These are phyloP conservation scores for Sphagnum tenellum DNA, from an alignment of 225 moss, liverwort and hornwort genomes.

Conservation along the genomic window DNA sequence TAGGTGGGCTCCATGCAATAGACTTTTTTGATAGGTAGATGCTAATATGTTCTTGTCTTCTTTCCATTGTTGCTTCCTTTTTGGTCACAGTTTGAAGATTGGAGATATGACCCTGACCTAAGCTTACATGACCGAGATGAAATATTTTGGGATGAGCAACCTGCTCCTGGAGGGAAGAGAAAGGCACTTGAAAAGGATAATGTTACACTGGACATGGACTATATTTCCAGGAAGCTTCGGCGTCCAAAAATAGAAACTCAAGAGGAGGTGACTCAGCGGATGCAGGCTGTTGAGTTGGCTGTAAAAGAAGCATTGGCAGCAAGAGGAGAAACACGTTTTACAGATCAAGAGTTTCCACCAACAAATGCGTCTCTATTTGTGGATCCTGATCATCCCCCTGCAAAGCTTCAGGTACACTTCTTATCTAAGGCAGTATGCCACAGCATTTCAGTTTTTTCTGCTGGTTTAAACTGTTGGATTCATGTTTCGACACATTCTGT, in stretches of 20 bases:
- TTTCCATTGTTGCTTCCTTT: no score
- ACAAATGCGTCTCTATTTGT: conserved; percentile 81
- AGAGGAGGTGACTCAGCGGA: conserved; percentile 87
- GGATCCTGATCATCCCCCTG: conserved; percentile 67
- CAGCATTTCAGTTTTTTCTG: no score
- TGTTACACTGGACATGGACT: conserved; percentile 79
- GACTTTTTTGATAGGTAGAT: no score
- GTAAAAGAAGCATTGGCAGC: conserved; percentile 93
- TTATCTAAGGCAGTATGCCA: no score
- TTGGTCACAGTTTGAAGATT: conserved; percentile 69
- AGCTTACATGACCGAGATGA: conserved; percentile 80
- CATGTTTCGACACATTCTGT: background rate
- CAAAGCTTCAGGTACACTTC: conserved; percentile 70
- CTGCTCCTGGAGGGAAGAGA: conserved; percentile 71
- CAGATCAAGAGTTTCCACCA: conserved; percentile 99
- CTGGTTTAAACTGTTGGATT: background rate
- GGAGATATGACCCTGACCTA: conserved; percentile 84
- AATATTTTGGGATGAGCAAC: conserved; percentile 91
- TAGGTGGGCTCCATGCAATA: no score
- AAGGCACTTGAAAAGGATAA: conserved; percentile 80
- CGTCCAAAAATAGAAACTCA: conserved; percentile 85
- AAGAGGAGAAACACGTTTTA: conserved; percentile 82
- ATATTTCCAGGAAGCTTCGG: conserved; percentile 74
- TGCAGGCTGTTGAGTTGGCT: conserved; percentile 96
- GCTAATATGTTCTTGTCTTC: no score